Conservation (phyloP, 2,329 filamentous ascomycete genomes). For the Hypoxylon sp. region DNA sequence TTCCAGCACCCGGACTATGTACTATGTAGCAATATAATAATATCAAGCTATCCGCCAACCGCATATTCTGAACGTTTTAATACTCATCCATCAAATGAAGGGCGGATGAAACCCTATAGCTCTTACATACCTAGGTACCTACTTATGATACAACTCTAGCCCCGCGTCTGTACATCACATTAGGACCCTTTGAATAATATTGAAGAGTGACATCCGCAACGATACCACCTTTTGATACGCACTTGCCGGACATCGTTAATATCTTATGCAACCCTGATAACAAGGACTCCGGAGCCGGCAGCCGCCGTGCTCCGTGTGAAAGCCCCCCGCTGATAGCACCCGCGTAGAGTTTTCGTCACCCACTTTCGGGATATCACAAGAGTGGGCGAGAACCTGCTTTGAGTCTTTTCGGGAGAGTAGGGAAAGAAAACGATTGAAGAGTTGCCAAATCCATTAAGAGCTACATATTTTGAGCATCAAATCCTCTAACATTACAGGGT, state of each 20-base stretch:
- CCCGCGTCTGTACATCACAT: not conserved
- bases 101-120: not conserved
- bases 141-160: not conserved
- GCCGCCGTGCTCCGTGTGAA: constrained; percentile 37
- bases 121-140: too few relatives aligned
- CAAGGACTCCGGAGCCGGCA: constrained; percentile 11
- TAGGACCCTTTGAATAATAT: not conserved
- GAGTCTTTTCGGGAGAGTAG: not conserved
- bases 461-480: not conserved
- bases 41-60: constrained; percentile 9
- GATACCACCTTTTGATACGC: constrained; percentile 12
- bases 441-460: not conserved
- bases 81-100: not conserved
- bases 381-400: not conserved
- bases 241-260: not conserved
- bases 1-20: constrained; percentile 14
- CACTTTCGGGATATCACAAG: constrained; percentile 1
- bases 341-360: not conserved
- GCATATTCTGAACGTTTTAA: not conserved
- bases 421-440: not conserved
- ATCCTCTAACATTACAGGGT: not conserved
- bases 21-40: constrained; percentile 25
- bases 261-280: not conserved
- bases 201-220: not conserved
- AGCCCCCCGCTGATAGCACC: constrained; percentile 22